These are phyloP conservation scores for Platanus orientalis DNA, from an alignment of 164 flowering plant genomes.

Conservation along the genomic window DNA sequence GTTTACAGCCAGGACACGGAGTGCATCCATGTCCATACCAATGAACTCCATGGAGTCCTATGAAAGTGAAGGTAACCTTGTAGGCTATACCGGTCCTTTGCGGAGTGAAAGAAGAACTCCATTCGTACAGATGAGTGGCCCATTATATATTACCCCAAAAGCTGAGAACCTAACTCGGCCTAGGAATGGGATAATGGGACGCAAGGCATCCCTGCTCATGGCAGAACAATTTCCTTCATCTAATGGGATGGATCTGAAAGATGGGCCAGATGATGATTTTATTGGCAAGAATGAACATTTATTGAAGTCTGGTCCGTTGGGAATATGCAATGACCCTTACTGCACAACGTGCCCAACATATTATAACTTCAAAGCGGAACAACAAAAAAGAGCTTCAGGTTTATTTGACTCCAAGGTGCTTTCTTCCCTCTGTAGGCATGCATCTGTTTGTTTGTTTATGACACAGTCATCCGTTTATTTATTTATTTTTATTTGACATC, in stretches of 20 bases:
- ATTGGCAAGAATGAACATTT: constrained; percentile 59
- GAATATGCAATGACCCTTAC: constrained; percentile 85
- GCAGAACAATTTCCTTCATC: constrained; percentile 39
- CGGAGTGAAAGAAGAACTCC: constrained; percentile 40
- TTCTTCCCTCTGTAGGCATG: background rate
- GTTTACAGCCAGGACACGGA: constrained; percentile 28
- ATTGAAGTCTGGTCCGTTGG: constrained; percentile 74
- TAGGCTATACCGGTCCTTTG: constrained; percentile 68
- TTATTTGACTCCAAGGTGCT: constrained; percentile 52
- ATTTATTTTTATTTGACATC: background rate
- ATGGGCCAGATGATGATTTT: constrained; percentile 28
- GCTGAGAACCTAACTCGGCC: constrained; percentile 24
- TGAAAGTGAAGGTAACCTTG: constrained; percentile 27
- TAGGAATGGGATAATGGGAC: constrained; percentile 14
- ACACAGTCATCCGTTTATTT: background rate
- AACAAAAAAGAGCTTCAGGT: constrained; percentile 27
- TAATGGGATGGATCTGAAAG: constrained; percentile 25
- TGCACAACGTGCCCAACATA: constrained; percentile 83
- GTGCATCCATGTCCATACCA: constrained; percentile 58
- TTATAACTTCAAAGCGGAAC: constrained; percentile 30
- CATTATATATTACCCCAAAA: constrained; percentile 29
- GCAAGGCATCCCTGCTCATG: constrained; percentile 20
- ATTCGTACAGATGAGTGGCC: constrained; percentile 57
- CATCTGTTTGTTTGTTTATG: background rate
- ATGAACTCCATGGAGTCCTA: constrained; percentile 28